These are phyloP conservation scores for Elaeis guineensis DNA, from an alignment of 176 grass and related monocot species.

Conservation along the genomic window DNA sequence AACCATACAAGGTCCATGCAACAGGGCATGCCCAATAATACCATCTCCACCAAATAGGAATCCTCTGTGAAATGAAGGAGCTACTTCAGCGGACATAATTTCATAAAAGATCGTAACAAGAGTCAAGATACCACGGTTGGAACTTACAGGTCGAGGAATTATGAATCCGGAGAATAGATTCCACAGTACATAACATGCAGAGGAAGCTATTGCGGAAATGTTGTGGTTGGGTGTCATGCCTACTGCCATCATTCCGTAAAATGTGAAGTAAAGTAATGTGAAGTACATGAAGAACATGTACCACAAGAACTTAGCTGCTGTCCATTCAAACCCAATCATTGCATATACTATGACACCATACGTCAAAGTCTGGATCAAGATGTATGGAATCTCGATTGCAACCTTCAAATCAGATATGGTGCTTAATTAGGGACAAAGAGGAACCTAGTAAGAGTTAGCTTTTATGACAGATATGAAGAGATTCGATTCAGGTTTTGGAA, in stretches of 20 bases:
- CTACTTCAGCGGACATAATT: no score
- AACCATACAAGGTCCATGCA: slow-evolving; percentile 67
- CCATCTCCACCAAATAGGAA: slow-evolving; percentile 86
- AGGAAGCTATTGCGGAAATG: slow-evolving; percentile 49
- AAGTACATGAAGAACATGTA: slow-evolving; percentile 83
- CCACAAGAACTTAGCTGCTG: slow-evolving; percentile 71
- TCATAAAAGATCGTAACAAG: background rate
- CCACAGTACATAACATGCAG: slow-evolving; percentile 61
- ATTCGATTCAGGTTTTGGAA: no score
- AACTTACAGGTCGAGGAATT: slow-evolving; percentile 46
- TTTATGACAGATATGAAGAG: no score
- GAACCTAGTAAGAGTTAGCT: no score
- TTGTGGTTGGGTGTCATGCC: slow-evolving; percentile 78
- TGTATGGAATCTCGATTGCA: slow-evolving; percentile 67
- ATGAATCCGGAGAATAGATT: slow-evolving; percentile 78
- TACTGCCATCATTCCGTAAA: slow-evolving; percentile 88
- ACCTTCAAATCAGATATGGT: slow-evolving; percentile 32
- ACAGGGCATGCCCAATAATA: slow-evolving; percentile 63
- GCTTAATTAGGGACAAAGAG: background rate
- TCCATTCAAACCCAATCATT: slow-evolving; percentile 90
- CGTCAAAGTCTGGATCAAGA: slow-evolving; percentile 43
- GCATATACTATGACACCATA: slow-evolving; percentile 72
- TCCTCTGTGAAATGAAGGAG: slow-evolving; percentile 33
- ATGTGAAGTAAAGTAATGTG: slow-evolving; percentile 90
- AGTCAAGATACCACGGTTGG: background rate